These are phyloP conservation scores for Juglanconis juglandina DNA, from an alignment of 2,329 filamentous ascomycete genomes.

Conservation along the genomic window DNA sequence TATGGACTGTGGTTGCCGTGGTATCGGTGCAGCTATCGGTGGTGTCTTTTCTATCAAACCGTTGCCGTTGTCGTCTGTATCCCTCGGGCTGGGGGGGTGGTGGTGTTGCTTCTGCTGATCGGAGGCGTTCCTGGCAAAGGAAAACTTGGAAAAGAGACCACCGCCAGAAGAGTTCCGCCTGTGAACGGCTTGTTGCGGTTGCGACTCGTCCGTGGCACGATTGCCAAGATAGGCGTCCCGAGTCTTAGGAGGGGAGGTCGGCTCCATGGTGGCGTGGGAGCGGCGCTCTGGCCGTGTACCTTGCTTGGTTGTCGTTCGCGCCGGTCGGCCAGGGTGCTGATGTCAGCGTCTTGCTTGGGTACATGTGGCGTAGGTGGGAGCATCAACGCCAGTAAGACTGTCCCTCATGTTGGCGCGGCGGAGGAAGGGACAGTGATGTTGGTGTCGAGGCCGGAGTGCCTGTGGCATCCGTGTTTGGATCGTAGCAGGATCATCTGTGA, in stretches of 20 bases:
- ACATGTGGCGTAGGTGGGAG: background rate
- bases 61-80: constrained; percentile 2
- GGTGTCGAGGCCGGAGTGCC: constrained; percentile 1
- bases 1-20: constrained; percentile 31
- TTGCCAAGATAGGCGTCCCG: constrained; percentile 9
- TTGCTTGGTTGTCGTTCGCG: constrained; percentile 13
- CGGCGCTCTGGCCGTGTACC: background rate
- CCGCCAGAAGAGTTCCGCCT: constrained; percentile 47
- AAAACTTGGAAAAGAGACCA: constrained; percentile 65
- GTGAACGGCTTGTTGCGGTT: constrained; percentile 7
- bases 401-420: constrained; percentile 9
- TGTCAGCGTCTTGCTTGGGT: constrained; percentile 2
- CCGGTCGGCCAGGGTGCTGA: constrained; percentile 5
- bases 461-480: constrained; percentile 1
- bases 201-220: background rate
- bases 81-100: constrained; percentile 19
- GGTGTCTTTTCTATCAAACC: background rate
- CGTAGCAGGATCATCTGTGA: background rate
- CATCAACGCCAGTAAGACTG: background rate
- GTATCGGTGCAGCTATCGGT: constrained; percentile 24
- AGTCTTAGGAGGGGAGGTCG: constrained; percentile 1
- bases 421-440: background rate
- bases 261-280: constrained; percentile 15
- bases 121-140: constrained; percentile 55
- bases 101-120: constrained; percentile 25